Evolutionary conservation across 1,284 basidiomycete species (phyloP).

Genomic region (Coniferiporia sulphurascens): DNA sequence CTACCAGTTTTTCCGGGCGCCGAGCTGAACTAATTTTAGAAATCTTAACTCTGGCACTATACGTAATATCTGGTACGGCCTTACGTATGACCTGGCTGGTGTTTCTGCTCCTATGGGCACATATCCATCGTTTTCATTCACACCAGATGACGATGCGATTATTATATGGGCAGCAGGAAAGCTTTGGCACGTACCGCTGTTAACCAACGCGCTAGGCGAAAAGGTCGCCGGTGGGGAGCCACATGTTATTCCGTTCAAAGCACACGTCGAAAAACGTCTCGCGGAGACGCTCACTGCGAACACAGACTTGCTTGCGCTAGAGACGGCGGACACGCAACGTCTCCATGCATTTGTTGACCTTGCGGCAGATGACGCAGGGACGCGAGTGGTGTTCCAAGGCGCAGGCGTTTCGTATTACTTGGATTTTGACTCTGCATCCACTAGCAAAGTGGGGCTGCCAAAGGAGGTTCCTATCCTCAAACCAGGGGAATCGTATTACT

Average conservation of each 20-base stretch:
- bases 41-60: constrained; percentile 62
- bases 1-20: not conserved
- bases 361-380: constrained; percentile 47
- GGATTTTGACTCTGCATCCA: constrained; percentile 29
- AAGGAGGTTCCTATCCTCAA: constrained; percentile 45
- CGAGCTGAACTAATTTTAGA: constrained; percentile 30
- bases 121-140: constrained; percentile 69
- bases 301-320: constrained; percentile 45
- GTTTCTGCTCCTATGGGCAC: constrained; percentile 71
- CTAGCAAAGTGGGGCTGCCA: constrained; percentile 19
- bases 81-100: constrained; percentile 57
- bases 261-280: constrained; percentile 55
- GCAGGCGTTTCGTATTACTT: constrained; percentile 50
- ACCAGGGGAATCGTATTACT: constrained; percentile 52
- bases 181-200: constrained; percentile 55
- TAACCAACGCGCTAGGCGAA: constrained; percentile 45
- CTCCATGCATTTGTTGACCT: constrained; percentile 59
- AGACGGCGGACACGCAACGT: constrained; percentile 48
- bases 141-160: constrained; percentile 53
- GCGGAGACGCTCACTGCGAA: constrained; percentile 51
- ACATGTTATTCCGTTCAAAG: constrained; percentile 50
- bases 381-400: constrained; percentile 50
- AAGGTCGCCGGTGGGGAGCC: constrained; percentile 39
- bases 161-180: constrained; percentile 71
- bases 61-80: constrained; percentile 61